Percentiles rank a stretch among this genome's conserved stretches.
These are phyloP conservation scores for Umbilicus rupestris DNA, from an alignment of 164 flowering plant species.

Conservation along the genomic window DNA sequence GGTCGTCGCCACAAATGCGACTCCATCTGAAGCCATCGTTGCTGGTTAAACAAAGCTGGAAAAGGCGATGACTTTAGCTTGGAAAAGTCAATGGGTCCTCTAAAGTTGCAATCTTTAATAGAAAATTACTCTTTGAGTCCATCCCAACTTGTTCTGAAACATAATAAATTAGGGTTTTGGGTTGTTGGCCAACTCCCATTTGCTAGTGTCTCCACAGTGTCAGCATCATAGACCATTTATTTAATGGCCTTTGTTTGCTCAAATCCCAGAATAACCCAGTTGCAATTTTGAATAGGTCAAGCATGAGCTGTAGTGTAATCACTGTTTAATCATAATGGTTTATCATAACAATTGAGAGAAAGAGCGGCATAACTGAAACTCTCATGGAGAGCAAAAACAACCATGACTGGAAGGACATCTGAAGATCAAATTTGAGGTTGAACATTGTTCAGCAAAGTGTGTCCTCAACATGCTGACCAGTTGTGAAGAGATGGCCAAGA, in stretches of 20 bases:
- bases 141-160: background rate
- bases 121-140: background rate
- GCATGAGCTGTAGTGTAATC: too few species aligned
- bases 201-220: too few species aligned
- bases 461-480: background rate
- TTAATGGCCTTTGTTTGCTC: too few species aligned
- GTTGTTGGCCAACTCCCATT: background rate
- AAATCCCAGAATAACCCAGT: too few species aligned
- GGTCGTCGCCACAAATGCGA: background rate
- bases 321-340: too few species aligned
- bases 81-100: constrained; percentile 4
- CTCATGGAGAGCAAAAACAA: constrained; percentile 5
- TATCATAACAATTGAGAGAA: background rate
- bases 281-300: too few species aligned
- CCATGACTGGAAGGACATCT: background rate
- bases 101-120: background rate
- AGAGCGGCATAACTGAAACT: background rate
- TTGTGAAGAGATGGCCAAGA: background rate
- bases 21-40: background rate
- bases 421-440: constrained; percentile 1
- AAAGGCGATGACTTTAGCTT: background rate
- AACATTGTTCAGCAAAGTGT: background rate
- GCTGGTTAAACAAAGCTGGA: background rate
- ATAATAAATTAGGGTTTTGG: background rate
- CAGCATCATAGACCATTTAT: too few species aligned